Percentiles rank a stretch among this genome's conserved stretches.
These are phyloP conservation scores for Ottelia alismoides DNA, from an alignment of 106 monocot genomes.

Conservation along the genomic window DNA sequence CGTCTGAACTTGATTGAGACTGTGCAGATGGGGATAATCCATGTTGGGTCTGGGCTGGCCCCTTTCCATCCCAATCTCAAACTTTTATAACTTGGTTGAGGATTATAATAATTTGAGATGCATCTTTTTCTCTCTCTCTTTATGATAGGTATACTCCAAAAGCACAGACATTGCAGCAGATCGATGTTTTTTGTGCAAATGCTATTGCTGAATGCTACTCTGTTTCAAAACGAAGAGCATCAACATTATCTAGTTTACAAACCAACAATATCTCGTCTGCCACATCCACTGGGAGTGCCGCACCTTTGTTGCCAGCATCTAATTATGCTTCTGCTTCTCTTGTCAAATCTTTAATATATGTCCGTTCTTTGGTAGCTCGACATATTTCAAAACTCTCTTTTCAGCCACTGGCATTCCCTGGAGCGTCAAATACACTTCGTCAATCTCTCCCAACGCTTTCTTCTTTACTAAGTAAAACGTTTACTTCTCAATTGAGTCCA, in stretches of 20 bases:
- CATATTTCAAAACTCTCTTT: conserved; percentile 82
- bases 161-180: conserved; percentile 66
- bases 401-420: conserved; percentile 44
- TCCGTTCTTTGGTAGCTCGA: conserved; percentile 75
- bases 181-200: conserved; percentile 77
- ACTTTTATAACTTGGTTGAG: too few relatives aligned
- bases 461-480: conserved; percentile 51
- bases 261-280: conserved; percentile 21
- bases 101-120: background rate
- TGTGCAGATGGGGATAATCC: too few relatives aligned
- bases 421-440: conserved; percentile 30
- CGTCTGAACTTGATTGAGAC: too few relatives aligned
- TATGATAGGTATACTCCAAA: conserved; percentile 68
- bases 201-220: conserved; percentile 60
- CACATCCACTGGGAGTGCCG: conserved; percentile 17
- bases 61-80: too few relatives aligned
- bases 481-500: conserved; percentile 49
- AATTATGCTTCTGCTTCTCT: conserved; percentile 71
- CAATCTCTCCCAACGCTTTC: conserved; percentile 65
- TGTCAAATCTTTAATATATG: conserved; percentile 86
- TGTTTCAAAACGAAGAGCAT: conserved; percentile 21
- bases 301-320: conserved; percentile 16
- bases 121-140: conserved; percentile 8
- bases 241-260: conserved; percentile 28
- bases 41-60: too few relatives aligned